Conservation (phyloP, 2,329 filamentous ascomycete genomes). For the Penicillium sp. region DNA sequence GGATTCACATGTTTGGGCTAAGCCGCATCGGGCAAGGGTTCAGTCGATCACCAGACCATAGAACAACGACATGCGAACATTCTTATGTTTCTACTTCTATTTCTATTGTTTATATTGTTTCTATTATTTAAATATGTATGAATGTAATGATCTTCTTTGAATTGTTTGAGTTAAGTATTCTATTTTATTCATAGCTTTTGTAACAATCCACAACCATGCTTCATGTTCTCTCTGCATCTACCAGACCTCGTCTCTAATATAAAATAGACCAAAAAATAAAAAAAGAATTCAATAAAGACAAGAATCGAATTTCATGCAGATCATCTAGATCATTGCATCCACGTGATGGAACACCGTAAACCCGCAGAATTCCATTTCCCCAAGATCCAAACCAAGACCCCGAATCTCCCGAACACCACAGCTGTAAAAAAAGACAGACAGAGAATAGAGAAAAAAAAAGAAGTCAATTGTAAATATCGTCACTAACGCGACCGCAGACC, state of each 20-base stretch:
- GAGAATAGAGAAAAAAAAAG: slow-evolving; percentile 1
- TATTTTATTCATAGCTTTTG: not conserved
- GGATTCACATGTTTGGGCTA: slow-evolving; percentile 15
- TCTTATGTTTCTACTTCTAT: not conserved
- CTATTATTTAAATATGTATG: not conserved
- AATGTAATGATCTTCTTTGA: not conserved
- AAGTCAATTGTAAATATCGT: not conserved
- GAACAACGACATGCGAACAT: slow-evolving; percentile 3
- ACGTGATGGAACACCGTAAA: not conserved
- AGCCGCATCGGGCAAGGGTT: slow-evolving; percentile 21
- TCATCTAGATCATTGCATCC: slow-evolving; percentile 4
- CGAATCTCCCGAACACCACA: slow-evolving; percentile 19
- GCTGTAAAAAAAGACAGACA: slow-evolving; percentile 14
- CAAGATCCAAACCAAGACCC: not conserved
- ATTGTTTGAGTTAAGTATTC: not conserved
- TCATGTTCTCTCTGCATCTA: not conserved
- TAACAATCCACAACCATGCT: not conserved
- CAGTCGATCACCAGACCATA: slow-evolving; percentile 18
- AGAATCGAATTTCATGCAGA: not conserved
- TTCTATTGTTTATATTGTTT: not conserved
- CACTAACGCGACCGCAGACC: slow-evolving; percentile 24
- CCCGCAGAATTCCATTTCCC: not conserved
- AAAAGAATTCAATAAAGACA: not conserved
- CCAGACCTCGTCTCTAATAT: not conserved
- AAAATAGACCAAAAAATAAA: not conserved